Percentiles rank a stretch among this genome's conserved stretches.
Evolutionary conservation across 495 filamentous ascomycete species (phyloP).

Genomic region (Penicillium cinerascens): DNA sequence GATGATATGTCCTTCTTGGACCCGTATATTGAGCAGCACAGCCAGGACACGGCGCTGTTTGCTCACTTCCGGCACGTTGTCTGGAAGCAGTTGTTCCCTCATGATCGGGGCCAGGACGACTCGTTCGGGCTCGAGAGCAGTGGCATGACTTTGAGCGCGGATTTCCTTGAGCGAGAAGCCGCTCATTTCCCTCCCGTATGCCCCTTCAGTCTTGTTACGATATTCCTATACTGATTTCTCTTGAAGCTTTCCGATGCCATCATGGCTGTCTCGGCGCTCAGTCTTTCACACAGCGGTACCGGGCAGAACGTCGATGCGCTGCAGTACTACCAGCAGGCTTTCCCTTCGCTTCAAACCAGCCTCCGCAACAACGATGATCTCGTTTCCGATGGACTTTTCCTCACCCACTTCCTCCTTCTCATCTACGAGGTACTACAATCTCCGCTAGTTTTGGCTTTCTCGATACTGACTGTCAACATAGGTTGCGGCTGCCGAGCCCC

Average conservation of each 20-base stretch:
- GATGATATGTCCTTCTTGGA: slow-evolving; percentile 14
- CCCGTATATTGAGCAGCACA: slow-evolving; percentile 20
- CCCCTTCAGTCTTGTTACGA: slow-evolving; percentile 2
- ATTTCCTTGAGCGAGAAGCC: slow-evolving; percentile 49
- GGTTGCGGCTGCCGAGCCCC: slow-evolving; percentile 46
- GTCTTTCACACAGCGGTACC: slow-evolving; percentile 46
- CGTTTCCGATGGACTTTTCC: slow-evolving; percentile 53
- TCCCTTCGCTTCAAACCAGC: slow-evolving; percentile 46
- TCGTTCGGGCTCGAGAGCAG: slow-evolving; percentile 22
- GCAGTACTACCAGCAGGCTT: slow-evolving; percentile 55
- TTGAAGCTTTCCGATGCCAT: slow-evolving; percentile 57
- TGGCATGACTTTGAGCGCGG: slow-evolving; percentile 34
- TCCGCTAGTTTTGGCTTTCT: neutral
- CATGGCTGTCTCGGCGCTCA: slow-evolving; percentile 57
- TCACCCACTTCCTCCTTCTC: slow-evolving; percentile 59
- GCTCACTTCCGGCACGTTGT: slow-evolving; percentile 45
- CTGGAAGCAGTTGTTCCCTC: slow-evolving; percentile 37
- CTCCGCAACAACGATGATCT: slow-evolving; percentile 47
- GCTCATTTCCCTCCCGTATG: slow-evolving; percentile 50
- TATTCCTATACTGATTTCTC: neutral
- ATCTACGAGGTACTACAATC: slow-evolving; percentile 50
- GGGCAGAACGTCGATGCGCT: slow-evolving; percentile 46
- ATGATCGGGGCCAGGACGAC: slow-evolving; percentile 19
- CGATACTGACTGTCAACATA: slow-evolving; percentile 14
- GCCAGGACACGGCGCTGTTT: slow-evolving; percentile 35